Evolutionary conservation across 768 basidiomycete species (phyloP), one percentile per base, ranked within the genome.

Genomic region (Tylopilus sp.): DNA sequence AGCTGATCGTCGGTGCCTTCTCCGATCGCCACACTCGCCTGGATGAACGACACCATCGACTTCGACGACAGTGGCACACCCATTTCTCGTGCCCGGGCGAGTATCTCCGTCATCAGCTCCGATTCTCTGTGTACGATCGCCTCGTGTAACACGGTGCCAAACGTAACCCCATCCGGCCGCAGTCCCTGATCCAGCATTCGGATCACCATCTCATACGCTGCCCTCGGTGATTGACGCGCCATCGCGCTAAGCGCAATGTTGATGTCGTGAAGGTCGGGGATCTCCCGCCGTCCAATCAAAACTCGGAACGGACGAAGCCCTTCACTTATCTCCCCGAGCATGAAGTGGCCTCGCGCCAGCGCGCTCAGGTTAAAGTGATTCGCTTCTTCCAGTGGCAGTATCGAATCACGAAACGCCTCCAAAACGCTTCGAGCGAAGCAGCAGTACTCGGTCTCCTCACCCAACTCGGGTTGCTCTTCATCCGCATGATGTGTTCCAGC

Each of bases 241-340:
- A 86, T 64, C 10, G 75, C 78, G 3, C 73, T 71, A 48, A 89
- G 72, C 36, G 75, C 76, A 44, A 89, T 78, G 58, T 86, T 87
- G 44, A 86, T 69, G 60, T 89, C 87, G 60, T 79, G 71, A 35
- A 76, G 56, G 64, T 88, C 85, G 15, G 84, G 84, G 46, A 76
- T 59, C 61, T 83, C 78, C 49, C 62, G 67, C 44, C 81, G 79
- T 21, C 64, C 56, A 36, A 80, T 61, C 33, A 86, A 61, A 48
- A 75, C 50, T 46, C 69, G 70, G 58, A 88, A 69, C 21, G 73
- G 67, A 10, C 65, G 58, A 49, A 85, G 71, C 3, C 81, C 85
- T 36, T 75, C 71, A 40, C 57, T 43, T 55, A 75, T 63, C 41
- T 75, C 63, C 20, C 79, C 82, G 22, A 82, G 66, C 51, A 85